phyloP scores from a whole-genome alignment of 495 filamentous ascomycete genomes.

The Aspergillus steynii region DNA sequence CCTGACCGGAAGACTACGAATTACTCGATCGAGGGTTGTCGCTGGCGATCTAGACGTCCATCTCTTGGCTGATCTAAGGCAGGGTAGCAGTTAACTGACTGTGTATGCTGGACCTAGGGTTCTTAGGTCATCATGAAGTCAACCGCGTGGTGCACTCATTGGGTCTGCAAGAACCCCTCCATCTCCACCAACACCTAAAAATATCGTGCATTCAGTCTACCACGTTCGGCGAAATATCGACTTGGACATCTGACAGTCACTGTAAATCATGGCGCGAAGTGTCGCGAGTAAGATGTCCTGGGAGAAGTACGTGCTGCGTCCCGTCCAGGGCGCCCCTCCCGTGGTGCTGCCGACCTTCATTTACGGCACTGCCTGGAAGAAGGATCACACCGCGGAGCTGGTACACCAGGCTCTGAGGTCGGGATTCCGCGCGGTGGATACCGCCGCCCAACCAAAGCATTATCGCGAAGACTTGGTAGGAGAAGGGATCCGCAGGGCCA shows the following conservation, averaged over 20 bases:
- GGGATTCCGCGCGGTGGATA: constrained; percentile 77
- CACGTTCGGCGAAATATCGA: neutral
- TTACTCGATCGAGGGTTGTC: neutral
- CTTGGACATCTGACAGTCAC: no score
- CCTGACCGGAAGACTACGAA: neutral
- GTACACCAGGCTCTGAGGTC: constrained; percentile 67
- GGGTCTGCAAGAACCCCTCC: neutral
- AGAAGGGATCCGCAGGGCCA: constrained; percentile 58
- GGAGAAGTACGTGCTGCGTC: constrained; percentile 36
- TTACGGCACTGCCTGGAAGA: constrained; percentile 91
- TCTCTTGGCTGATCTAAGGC: no score
- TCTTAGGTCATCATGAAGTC: constrained; percentile 15
- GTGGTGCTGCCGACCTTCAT: constrained; percentile 56
- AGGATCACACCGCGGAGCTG: constrained; percentile 63
- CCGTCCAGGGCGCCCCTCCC: constrained; percentile 27
- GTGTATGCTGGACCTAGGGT: neutral
- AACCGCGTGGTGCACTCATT: neutral
- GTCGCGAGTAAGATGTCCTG: constrained; percentile 32
- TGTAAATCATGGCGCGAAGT: constrained; percentile 27
- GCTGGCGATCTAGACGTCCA: no score
- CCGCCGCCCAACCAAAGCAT: constrained; percentile 76
- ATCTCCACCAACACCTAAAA: constrained; percentile 1
- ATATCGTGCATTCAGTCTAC: neutral
- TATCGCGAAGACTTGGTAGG: constrained; percentile 76
- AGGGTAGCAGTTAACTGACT: no score